Base-by-base conservation (phyloP, 257 asterid genomes). In the Gynochthodes officinalis region DNA sequence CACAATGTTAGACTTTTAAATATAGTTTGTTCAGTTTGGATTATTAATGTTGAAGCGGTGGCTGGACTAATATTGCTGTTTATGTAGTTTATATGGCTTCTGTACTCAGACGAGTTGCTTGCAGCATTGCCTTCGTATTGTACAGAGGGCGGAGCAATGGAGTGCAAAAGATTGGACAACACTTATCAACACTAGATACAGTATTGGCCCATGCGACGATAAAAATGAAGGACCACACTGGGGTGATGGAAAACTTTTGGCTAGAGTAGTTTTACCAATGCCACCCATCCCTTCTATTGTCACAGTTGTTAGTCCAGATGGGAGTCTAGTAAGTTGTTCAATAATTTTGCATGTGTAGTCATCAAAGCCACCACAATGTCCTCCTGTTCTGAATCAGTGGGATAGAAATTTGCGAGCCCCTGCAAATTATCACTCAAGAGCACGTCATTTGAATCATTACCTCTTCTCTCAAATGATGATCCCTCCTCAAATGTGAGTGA, bases 261-360 rank as follows among this genome's bases (percentile, higher is more conserved):
- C 48, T 16, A 62, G 67, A 5, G 67, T 33, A 18, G 48, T 62
- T 62, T 62, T 62, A 21, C 67, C 67, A 62, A 62, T 35, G 23
- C 67, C 48, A 16, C 48, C 48, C 67, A 62, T 62, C 28, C 67
- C 67, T 4, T 5, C 37, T 12, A 57, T 57, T 57, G 5, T 27
- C 35, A 25, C 37, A 28, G 12, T 25, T 57, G 33, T 3, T 27
- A 57, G 37, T 27, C 63, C 37, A 57, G 18, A 11, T 27, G 63
- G 37, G 4, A 7, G 63, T 7, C 37, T 2, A n/a, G 33, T 55
- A 10, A 55, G 32, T 23, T 55, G 35, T 23, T 23, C 32, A 25
- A 25, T 55, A 15, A 57, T 27, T 13, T 48, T 48, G 21, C 21
- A 12, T 0, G 15, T 48, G 53, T 15, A 0, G 18, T 15, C 53